Percentiles rank a stretch among this genome's conserved stretches.
phyloP scores from a whole-genome alignment of 2,329 filamentous ascomycete species.

The Arthrinium puccinioides region DNA sequence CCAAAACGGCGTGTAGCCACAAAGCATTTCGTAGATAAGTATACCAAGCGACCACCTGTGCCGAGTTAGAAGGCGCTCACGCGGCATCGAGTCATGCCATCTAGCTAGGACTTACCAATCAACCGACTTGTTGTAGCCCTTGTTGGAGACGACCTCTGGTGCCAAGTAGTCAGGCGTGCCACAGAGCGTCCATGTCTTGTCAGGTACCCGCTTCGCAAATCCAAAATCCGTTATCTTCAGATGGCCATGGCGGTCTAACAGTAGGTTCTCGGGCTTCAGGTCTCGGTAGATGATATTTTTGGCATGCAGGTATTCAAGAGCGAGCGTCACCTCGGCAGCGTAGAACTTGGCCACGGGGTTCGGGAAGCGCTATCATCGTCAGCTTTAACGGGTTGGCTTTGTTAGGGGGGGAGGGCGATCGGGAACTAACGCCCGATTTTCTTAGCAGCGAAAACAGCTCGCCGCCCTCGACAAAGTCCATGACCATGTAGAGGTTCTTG shows the following conservation, averaged over 20 bases:
- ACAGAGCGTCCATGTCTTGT: conserved; percentile 98
- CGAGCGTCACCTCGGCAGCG: conserved; percentile 91
- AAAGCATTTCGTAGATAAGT: conserved; percentile 98
- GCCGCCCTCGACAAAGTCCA: conserved; percentile 99
- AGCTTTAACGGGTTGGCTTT: too few relatives aligned
- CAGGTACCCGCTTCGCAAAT: conserved; percentile 94
- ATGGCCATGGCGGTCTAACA: conserved; percentile 88
- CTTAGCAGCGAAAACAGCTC: conserved; percentile 92
- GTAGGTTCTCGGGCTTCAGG: conserved; percentile 88
- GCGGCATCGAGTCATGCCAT: too few relatives aligned
- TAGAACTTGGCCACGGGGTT: conserved; percentile 99
- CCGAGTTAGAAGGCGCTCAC: neutral
- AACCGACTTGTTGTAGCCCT: conserved; percentile 98
- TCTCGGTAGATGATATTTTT: conserved; percentile 98
- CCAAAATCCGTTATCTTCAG: conserved; percentile 98
- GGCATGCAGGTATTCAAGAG: conserved; percentile 88
- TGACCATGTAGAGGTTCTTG: conserved; percentile 98
- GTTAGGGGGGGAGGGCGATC: neutral
- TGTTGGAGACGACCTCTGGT: conserved; percentile 96
- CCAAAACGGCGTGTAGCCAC: conserved; percentile 98
- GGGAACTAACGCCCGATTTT: conserved; percentile 73
- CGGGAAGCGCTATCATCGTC: conserved; percentile 74
- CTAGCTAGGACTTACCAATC: conserved; percentile 67
- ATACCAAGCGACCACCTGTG: conserved; percentile 95
- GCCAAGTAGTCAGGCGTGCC: conserved; percentile 96